Conservation (phyloP, 495 filamentous ascomycete species). For the Friedmanniomyces endolithicus region DNA sequence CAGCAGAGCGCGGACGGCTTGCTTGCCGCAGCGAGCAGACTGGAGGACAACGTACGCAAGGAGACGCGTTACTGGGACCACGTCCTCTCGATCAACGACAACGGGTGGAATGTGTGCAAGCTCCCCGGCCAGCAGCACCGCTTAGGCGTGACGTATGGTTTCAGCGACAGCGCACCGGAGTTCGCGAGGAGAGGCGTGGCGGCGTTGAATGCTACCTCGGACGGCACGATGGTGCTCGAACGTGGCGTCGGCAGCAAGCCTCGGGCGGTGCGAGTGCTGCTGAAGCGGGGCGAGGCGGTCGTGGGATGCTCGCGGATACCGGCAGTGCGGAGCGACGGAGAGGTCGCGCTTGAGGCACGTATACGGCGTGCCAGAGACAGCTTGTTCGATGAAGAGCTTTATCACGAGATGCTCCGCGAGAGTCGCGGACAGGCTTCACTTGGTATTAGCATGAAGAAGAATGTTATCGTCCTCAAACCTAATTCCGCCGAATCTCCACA, state of each 20-base stretch:
- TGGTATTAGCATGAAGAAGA: conserved; percentile 49
- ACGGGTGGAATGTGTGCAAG: conserved; percentile 71
- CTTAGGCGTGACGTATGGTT: conserved; percentile 78
- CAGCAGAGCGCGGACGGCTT: conserved; percentile 62
- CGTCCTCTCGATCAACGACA: conserved; percentile 62
- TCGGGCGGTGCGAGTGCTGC: conserved; percentile 51
- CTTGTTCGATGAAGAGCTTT: conserved; percentile 85
- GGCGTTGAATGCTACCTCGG: conserved; percentile 56
- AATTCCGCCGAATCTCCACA: background rate
- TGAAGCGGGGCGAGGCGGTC: conserved; percentile 34
- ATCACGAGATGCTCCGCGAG: conserved; percentile 78
- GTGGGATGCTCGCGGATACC: conserved; percentile 42
- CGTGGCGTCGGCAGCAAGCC: conserved; percentile 48
- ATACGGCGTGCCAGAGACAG: conserved; percentile 78
- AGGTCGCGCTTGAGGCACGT: conserved; percentile 44
- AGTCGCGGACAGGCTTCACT: conserved; percentile 53
- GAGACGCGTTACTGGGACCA: conserved; percentile 86
- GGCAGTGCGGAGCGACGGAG: conserved; percentile 23
- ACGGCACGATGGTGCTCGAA: conserved; percentile 65
- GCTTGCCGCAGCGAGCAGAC: conserved; percentile 53
- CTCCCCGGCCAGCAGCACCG: conserved; percentile 53
- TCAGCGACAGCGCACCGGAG: conserved; percentile 58
- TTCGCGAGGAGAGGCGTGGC: conserved; percentile 72
- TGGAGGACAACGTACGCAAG: conserved; percentile 60
- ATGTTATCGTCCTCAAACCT: conserved; percentile 34